Evolutionary conservation across 768 basidiomycete species (phyloP).

Genomic region (Suillus lakei): DNA sequence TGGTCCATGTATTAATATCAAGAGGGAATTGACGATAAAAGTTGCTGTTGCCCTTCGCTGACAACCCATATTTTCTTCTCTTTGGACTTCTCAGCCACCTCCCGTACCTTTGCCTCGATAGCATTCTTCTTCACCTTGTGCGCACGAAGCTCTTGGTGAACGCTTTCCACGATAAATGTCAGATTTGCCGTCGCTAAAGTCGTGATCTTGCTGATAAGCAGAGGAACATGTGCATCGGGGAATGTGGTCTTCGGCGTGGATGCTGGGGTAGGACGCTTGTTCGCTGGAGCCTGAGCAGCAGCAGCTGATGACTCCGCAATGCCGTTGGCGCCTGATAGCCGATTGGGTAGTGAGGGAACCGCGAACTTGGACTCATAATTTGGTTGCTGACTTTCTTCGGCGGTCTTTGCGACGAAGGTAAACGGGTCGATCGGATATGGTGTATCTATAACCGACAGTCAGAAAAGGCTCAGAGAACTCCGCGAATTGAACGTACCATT

Average conservation of each 20-base stretch:
- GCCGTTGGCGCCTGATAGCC: constrained; percentile 29
- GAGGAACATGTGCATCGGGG: constrained; percentile 66
- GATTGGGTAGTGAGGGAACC: constrained; percentile 51
- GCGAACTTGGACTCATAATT: constrained; percentile 43
- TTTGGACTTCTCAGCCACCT: constrained; percentile 77
- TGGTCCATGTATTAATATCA: background rate
- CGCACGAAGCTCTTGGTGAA: constrained; percentile 70
- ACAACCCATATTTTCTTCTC: constrained; percentile 78
- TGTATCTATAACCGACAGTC: constrained; percentile 53
- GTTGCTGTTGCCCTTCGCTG: constrained; percentile 35
- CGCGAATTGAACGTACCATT: constrained; percentile 67
- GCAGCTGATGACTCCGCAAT: constrained; percentile 17
- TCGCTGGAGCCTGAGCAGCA: constrained; percentile 22
- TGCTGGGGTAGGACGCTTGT: constrained; percentile 29
- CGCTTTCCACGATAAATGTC: constrained; percentile 69
- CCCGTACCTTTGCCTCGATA: constrained; percentile 79
- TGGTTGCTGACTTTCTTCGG: constrained; percentile 39
- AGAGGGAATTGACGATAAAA: background rate
- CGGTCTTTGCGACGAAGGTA: constrained; percentile 60
- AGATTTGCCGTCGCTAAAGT: constrained; percentile 65
- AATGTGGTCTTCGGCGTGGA: constrained; percentile 60
- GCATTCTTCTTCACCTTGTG: constrained; percentile 83
- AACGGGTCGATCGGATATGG: constrained; percentile 81
- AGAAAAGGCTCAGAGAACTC: constrained; percentile 1
- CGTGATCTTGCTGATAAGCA: constrained; percentile 66